phyloP scores from a whole-genome alignment of 805 yeast genomes.

The Wickerhamiella hasegawae region DNA sequence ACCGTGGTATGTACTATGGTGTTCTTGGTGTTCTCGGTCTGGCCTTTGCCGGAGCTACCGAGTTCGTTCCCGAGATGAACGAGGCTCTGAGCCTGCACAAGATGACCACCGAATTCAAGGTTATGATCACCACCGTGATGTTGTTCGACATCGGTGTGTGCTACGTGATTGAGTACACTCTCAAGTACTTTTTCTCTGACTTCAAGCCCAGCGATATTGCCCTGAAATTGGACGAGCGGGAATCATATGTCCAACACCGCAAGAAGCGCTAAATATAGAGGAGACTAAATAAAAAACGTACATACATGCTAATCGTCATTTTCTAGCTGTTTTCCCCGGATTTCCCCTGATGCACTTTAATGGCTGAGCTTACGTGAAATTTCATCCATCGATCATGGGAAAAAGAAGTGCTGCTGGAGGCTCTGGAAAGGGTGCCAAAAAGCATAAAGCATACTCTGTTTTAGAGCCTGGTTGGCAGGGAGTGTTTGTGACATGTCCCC shows the following conservation, averaged over 20 bases:
- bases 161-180: constrained; percentile 61
- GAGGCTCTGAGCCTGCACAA: constrained; percentile 85
- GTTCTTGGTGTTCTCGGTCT: constrained; percentile 77
- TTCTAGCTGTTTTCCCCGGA: no score
- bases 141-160: constrained; percentile 60
- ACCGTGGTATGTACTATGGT: constrained; percentile 95
- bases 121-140: constrained; percentile 58
- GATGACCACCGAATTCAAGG: constrained; percentile 59
- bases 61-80: constrained; percentile 84
- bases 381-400: constrained; percentile 1
- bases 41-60: constrained; percentile 85
- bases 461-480: constrained; percentile 80
- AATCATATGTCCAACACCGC: constrained; percentile 5
- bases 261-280: constrained; percentile 2
- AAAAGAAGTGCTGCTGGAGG: constrained; percentile 1
- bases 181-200: constrained; percentile 79
- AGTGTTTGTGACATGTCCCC: constrained; percentile 73
- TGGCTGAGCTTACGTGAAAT: no score
- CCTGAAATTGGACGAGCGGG: constrained; percentile 19
- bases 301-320: no score
- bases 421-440: not conserved
- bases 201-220: constrained; percentile 89
- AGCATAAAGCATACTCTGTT: constrained; percentile 3
- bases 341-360: no score
- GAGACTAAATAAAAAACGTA: no score